Base-by-base conservation (phyloP, 2,329 filamentous ascomycete species). In the Colletotrichum noveboracense region DNA sequence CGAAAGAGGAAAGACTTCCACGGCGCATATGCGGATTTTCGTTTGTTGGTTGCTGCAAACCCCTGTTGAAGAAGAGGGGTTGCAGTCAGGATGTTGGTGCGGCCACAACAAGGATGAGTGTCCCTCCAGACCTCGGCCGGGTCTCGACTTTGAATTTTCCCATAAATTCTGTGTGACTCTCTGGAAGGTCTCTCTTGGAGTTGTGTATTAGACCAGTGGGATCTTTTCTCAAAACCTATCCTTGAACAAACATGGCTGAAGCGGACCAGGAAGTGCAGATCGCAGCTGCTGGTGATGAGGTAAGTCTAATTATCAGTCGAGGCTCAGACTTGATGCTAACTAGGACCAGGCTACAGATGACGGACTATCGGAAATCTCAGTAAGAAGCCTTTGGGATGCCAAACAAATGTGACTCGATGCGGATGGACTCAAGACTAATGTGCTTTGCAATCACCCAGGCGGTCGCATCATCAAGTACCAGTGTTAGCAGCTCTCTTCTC, bases 261-360 rank as follows among this genome's bases (percentile, higher is more conserved):
- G n/a, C 10, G 18, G 43, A 48, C 0, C 43, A 48, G 43, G 43
- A 48, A 48, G 43, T 48, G 43, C 43, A 48, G 18, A 48, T 48
- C 0, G 43, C 43, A 48, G n/a, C 43, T 48, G 43, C 43, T 48
- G 43, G 43, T n/a, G 43, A 48, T 48, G 43, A 48, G 18, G 43
- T 21, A 48, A 48, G 43, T 48, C 18, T 12, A 0, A 48, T 48
- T 0, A 21, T 21, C 1, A 48, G 9, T n/a, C 43, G 1, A 48
- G 43, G 2, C 43, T 13, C 18, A 48, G 43, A 48, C 10, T 0
- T 48, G n/a, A 12, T 48, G 43, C 43, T 48, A 7, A 48, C 0
- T 48, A n/a, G 0, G 9, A 0, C 2, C 1, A 48, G 43, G 43
- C 43, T 48, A 48, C 43, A 0, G 2, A 48, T 48, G 43, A 48